A percentile compares a stretch with the other conserved stretches of the same genome.
phyloP scores from a whole-genome alignment of 2,329 filamentous ascomycete species.

The Lasiodiplodia sp. region DNA sequence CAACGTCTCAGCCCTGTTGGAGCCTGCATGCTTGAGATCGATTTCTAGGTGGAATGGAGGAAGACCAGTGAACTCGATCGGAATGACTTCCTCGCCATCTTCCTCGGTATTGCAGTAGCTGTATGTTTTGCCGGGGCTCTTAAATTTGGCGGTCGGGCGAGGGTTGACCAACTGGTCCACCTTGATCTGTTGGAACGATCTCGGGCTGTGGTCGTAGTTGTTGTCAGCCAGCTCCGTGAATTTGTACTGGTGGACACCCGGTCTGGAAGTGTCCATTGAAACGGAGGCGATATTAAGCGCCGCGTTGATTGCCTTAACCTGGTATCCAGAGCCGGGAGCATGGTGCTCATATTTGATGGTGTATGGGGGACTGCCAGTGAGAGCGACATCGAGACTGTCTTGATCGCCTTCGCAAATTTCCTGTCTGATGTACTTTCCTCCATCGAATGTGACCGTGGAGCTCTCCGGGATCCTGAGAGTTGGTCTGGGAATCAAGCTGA shows the following conservation, averaged over 20 bases:
- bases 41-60: slow-evolving; percentile 91
- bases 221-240: slow-evolving; percentile 85
- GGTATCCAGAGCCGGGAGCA: slow-evolving; percentile 71
- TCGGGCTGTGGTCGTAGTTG: slow-evolving; percentile 79
- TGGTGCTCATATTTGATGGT: slow-evolving; percentile 81
- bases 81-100: slow-evolving; percentile 83
- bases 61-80: slow-evolving; percentile 80
- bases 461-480: slow-evolving; percentile 70
- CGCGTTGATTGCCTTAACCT: slow-evolving; percentile 77
- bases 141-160: slow-evolving; percentile 81
- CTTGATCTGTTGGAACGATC: slow-evolving; percentile 69
- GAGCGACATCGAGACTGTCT: slow-evolving; percentile 81
- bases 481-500: slow-evolving; percentile 87
- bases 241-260: slow-evolving; percentile 85
- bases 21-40: slow-evolving; percentile 90
- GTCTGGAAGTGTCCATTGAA: slow-evolving; percentile 82
- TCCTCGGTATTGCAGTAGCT: slow-evolving; percentile 92
- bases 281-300: slow-evolving; percentile 79
- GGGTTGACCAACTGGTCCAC: slow-evolving; percentile 86
- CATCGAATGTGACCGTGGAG: slow-evolving; percentile 63
- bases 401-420: slow-evolving; percentile 95
- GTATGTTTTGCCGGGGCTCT: slow-evolving; percentile 88
- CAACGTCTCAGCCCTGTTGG: slow-evolving; percentile 79
- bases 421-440: slow-evolving; percentile 71
- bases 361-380: slow-evolving; percentile 84